Evolutionary conservation across 2,329 filamentous ascomycete genomes (phyloP).

Genomic region (Paraphaeosphaeria sporulosa): DNA sequence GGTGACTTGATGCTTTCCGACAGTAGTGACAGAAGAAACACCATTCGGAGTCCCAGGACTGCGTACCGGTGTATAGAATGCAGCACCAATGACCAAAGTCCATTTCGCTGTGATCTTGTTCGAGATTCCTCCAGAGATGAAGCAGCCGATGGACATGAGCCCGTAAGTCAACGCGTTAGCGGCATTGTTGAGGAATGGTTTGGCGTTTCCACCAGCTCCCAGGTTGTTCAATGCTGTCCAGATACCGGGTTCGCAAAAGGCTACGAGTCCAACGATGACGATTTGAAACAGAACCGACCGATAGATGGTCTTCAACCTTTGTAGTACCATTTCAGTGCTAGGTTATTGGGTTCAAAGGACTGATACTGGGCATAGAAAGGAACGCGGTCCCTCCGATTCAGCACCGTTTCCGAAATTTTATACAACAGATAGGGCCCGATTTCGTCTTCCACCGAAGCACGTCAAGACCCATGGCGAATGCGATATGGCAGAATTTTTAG

Average conservation of each 20-base stretch:
- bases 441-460: slow-evolving; percentile 1
- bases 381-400: neutral
- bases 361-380: neutral
- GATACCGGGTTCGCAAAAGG: slow-evolving; percentile 57
- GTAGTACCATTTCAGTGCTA: neutral
- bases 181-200: slow-evolving; percentile 51
- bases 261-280: slow-evolving; percentile 54
- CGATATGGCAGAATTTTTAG: neutral
- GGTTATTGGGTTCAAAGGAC: too few relatives aligned
- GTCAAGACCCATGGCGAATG: neutral
- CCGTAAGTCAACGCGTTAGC: slow-evolving; percentile 55
- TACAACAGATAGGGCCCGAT: neutral
- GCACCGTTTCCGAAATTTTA: neutral
- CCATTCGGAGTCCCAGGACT: too few relatives aligned
- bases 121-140: slow-evolving; percentile 32
- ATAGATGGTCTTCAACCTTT: slow-evolving; percentile 31
- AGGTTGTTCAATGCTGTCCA: slow-evolving; percentile 56
- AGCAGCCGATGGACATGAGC: slow-evolving; percentile 51
- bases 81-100: slow-evolving; percentile 41
- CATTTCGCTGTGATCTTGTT: slow-evolving; percentile 47
- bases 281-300: slow-evolving; percentile 58
- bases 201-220: neutral
- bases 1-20: too few relatives aligned
- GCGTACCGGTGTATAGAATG: slow-evolving; percentile 35
- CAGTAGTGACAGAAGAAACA: too few relatives aligned